Evolutionary conservation across 345 rosid genomes (phyloP).

Genomic region (Cardiospermum halicacabum): DNA sequence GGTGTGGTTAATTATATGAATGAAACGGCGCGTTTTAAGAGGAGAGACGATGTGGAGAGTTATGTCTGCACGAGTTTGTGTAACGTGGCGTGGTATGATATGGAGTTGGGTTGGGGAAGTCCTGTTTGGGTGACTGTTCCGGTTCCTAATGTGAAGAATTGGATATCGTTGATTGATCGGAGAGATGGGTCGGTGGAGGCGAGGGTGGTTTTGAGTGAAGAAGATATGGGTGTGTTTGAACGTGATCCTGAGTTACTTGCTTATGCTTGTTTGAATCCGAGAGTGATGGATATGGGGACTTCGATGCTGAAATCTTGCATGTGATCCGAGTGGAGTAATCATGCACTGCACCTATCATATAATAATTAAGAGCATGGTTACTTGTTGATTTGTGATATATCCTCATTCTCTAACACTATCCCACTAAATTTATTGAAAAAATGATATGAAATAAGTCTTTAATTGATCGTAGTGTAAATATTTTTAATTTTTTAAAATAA

Average conservation of each 20-base stretch:
- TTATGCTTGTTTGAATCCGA: slow-evolving; percentile 35
- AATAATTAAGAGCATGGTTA: too few species aligned
- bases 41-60: background rate
- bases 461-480: too few species aligned
- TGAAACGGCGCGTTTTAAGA: background rate
- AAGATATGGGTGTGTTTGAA: slow-evolving; percentile 36
- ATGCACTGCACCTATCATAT: too few species aligned
- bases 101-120: slow-evolving; percentile 40
- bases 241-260: slow-evolving; percentile 33
- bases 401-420: too few species aligned
- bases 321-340: too few species aligned
- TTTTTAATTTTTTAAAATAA: too few species aligned
- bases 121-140: slow-evolving; percentile 31
- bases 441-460: too few species aligned
- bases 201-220: slow-evolving; percentile 35
- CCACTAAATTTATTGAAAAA: too few species aligned
- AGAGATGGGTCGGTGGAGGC: slow-evolving; percentile 43
- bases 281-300: slow-evolving; percentile 8
- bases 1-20: background rate
- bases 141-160: background rate
- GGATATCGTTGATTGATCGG: slow-evolving; percentile 23
- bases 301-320: background rate
- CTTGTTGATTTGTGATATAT: too few species aligned
- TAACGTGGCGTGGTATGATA: slow-evolving; percentile 15
- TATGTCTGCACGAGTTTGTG: slow-evolving; percentile 17